Evolutionary conservation across 257 asterid genomes (phyloP), one percentile per base, ranked within the genome.

Genomic region (Vinca minor): DNA sequence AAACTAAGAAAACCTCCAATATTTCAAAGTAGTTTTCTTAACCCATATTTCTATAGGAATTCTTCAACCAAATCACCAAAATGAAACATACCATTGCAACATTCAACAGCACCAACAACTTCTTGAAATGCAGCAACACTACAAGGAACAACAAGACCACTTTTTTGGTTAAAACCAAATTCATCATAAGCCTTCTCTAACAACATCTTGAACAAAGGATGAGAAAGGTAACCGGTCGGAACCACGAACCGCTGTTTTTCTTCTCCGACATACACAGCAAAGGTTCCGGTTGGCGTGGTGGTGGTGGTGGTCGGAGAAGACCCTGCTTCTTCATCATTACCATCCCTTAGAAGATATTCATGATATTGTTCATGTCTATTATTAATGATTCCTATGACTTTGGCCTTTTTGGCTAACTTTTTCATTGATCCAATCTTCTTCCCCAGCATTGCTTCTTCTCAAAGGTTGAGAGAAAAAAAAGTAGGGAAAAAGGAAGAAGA

Each of bases 181-280:
- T 88, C 93, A 18, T 86, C 62, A 26, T 74, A 82, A 17, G 96
- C 88, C 80, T 88, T 91, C 71, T 91, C 95, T 21, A 91, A 45
- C 74, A 91, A 32, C 62, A 91, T 91, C 79, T 77, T 86, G 87
- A 91, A 80, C 57, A 91, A 55, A 29, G 98, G 98, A 78, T 91
- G 98, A 0, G 91, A 80, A 2, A 91, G 91, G 34, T 91, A 81
- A n/a, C 80, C 69, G 0, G 89, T 88, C 1, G 94, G 96, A 9
- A 86, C 81, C 26, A 73, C 82, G 63, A 88, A 87, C 26, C 91
- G 77, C 31, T 77, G 77, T 0, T 95, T 74, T 11, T 81, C 94
- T 49, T 82, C 93, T 7, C 98, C 98, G 4, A 88, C 91, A 32
- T 91, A 91, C 41, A 86, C 79, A 0, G 82, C 84, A 29, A 86